Evolutionary conservation across 331 rosid genomes (phyloP).

Genomic region (Malus hybrid): DNA sequence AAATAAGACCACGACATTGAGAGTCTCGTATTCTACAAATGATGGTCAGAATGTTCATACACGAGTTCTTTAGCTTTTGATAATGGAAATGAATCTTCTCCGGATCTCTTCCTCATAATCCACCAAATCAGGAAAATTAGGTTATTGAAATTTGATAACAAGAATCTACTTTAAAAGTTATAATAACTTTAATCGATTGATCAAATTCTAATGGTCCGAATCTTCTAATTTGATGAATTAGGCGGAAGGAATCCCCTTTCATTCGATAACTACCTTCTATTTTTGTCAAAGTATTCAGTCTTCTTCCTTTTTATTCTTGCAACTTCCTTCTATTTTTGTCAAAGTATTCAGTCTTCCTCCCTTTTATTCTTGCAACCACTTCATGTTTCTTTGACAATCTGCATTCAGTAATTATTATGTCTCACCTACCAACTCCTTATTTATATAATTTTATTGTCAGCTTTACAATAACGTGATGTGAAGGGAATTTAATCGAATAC

Average conservation of each 20-base stretch:
- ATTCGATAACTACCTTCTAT: not conserved
- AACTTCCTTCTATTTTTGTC: not conserved
- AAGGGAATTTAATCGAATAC: not conserved
- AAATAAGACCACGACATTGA: too few relatives aligned
- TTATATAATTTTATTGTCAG: not conserved
- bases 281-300: not conserved
- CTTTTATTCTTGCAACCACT: not conserved
- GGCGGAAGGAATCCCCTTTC: fast-evolving
- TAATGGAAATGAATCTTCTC: fast-evolving
- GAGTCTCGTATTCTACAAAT: not conserved
- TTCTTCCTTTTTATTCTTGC: not conserved
- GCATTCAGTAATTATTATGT: not conserved
- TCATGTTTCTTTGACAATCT: not conserved
- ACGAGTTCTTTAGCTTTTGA: not conserved
- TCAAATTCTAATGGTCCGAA: fast-evolving
- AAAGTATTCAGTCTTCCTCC: not conserved
- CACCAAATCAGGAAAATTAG: fast-evolving
- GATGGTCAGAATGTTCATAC: not conserved
- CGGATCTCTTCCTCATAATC: too few relatives aligned
- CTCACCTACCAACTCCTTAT: not conserved
- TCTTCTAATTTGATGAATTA: fast-evolving
- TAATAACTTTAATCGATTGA: fast-evolving
- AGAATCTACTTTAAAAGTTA: too few relatives aligned
- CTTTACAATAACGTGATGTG: not conserved
- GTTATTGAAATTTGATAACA: too few relatives aligned